These are phyloP conservation scores for Salix koriyanagi DNA, from an alignment of 345 rosid genomes.

Conservation along the genomic window DNA sequence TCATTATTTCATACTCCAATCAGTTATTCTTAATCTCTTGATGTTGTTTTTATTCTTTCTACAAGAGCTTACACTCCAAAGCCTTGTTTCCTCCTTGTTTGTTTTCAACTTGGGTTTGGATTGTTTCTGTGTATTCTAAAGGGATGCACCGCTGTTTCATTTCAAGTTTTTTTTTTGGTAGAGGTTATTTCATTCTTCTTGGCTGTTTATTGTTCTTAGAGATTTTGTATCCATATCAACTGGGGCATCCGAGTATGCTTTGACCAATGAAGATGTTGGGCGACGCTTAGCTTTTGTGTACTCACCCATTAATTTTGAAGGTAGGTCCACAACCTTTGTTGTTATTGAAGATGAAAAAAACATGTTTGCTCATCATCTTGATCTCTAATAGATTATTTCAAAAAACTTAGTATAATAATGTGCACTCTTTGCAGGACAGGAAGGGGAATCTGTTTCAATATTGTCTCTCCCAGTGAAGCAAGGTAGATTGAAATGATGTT, in stretches of 20 bases:
- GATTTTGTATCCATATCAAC: conserved; percentile 50
- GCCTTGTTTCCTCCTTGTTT: neutral
- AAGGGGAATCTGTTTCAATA: conserved; percentile 67
- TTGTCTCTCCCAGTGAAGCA: conserved; percentile 61
- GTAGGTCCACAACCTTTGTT: conserved; percentile 33
- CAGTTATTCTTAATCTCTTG: conserved; percentile 1
- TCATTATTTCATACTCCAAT: neutral
- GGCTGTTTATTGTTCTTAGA: conserved; percentile 33
- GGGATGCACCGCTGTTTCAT: neutral
- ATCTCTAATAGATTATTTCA: neutral
- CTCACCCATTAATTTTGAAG: conserved; percentile 90
- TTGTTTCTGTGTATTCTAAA: neutral
- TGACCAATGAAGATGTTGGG: conserved; percentile 88
- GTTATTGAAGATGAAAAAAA: neutral
- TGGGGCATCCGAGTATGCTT: conserved; percentile 78
- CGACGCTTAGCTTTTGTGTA: conserved; percentile 63
- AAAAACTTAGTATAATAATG: neutral
- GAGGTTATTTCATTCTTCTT: neutral
- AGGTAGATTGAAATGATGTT: conserved; percentile 48
- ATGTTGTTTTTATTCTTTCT: neutral
- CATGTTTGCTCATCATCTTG: conserved; percentile 9
- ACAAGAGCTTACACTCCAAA: neutral
- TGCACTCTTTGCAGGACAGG: conserved; percentile 63
- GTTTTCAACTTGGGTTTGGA: neutral
- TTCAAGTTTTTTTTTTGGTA: neutral